Conservation (phyloP, 2,329 filamentous ascomycete species). For the Paraphoma chrysanthemicola region DNA sequence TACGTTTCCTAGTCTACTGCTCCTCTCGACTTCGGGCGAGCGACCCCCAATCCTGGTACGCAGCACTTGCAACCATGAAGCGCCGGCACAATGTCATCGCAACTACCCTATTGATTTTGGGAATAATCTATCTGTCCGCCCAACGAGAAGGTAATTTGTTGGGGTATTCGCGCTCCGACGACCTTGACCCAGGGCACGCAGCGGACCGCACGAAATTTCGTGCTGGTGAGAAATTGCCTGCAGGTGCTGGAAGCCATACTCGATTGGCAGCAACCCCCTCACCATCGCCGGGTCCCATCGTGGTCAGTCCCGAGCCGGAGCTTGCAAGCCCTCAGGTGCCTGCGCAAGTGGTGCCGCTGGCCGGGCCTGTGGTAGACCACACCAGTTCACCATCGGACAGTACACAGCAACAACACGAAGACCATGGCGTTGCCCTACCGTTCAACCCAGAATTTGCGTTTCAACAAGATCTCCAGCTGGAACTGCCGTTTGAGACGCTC, state of each 20-base stretch:
- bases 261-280: background rate
- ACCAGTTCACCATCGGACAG: background rate
- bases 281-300: background rate
- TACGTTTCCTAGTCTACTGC: background rate
- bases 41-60: background rate
- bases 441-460: conserved; percentile 33
- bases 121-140: conserved; percentile 7
- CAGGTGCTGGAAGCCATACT: background rate
- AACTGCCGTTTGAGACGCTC: conserved; percentile 25
- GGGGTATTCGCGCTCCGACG: background rate
- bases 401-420: background rate
- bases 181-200: background rate
- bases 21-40: background rate
- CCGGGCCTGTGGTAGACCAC: too few species aligned
- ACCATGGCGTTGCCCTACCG: background rate
- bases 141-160: conserved; percentile 1
- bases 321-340: too few species aligned
- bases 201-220: background rate
- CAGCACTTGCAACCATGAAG: conserved; percentile 5
- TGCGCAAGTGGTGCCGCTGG: too few species aligned
- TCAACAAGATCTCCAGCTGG: conserved; percentile 35
- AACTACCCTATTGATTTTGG: conserved; percentile 9
- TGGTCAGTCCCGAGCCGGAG: background rate
- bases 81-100: conserved; percentile 8
- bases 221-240: background rate